Evolutionary conservation across 1,284 basidiomycete genomes (phyloP), one percentile per base, ranked within the genome.

Genomic region (Cutaneotrichosporon mucoides): DNA sequence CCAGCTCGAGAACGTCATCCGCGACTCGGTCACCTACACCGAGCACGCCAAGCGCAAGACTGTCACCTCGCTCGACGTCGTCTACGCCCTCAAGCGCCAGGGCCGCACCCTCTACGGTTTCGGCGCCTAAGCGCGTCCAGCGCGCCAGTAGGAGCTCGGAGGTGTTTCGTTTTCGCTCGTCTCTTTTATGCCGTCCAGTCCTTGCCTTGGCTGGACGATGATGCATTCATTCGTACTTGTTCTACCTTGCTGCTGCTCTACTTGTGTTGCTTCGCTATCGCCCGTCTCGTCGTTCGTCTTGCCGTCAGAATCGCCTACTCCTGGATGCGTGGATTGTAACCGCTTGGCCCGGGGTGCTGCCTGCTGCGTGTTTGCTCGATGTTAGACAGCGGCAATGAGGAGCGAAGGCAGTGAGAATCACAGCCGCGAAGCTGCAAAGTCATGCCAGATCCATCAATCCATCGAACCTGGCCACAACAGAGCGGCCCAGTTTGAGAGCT

Each of bases 1-100:
- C 43, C 33, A 36, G 68, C 71, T 77, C 55, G 76, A 79, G 71
- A 73, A 75, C 84, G 88, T 92, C 75, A 92, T 93, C 73, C 87
- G 89, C 68, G 91, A 90, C 81, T 87, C 87, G 45, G 88, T 90
- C 75, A 88, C 86, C 66, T 93, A 94, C 86, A 92, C 90, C 66
- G 91, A 93, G 79, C 91, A 94, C 82, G 90, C 92, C 61, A 94
- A 94, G 82, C 86, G 90, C 73, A 91, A 91, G 83, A 90, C 88
- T 52, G 89, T 92, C 62, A 91, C 87, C 51, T 89, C 92, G 4
- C 88, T 83, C 73, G 82, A 83, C 72, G 81, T 83, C 63, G 91
- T 95, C 66, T 94, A 94, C 79, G 91, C 92, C 33, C 85, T 96
- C 68, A 95, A 95, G 84, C 85, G 91, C 63, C 89, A 89, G 72